These are phyloP conservation scores for Pholiota adiposa DNA, from an alignment of 1,284 basidiomycete species.

Conservation along the genomic window DNA sequence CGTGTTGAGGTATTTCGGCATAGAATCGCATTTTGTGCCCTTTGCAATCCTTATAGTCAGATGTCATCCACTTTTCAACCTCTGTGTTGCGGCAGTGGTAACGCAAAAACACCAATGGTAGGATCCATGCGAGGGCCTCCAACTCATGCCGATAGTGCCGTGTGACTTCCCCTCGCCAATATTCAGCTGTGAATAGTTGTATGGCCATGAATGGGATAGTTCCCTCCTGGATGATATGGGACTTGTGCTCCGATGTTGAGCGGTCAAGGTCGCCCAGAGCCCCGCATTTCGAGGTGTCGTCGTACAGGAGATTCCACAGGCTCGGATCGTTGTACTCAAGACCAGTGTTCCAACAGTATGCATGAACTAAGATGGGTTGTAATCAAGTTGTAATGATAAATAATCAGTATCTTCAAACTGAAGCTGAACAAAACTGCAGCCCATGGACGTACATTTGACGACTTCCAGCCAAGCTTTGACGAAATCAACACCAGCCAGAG, in stretches of 20 bases:
- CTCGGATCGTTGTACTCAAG: too few species aligned
- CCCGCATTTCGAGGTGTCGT: constrained; percentile 17
- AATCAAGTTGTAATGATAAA: too few species aligned
- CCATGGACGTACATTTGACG: neutral
- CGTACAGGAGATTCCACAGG: constrained; percentile 34
- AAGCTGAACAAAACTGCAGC: neutral
- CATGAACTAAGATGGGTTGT: too few species aligned
- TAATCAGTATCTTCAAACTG: neutral
- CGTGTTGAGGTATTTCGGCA: too few species aligned
- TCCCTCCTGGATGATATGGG: too few species aligned
- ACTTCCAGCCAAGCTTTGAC: neutral
- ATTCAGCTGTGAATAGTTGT: constrained; percentile 26
- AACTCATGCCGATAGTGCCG: constrained; percentile 35
- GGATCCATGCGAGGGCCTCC: constrained; percentile 37
- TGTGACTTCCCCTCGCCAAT: constrained; percentile 15
- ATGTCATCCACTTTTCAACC: constrained; percentile 1
- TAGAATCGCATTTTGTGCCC: neutral
- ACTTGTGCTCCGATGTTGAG: constrained; percentile 12
- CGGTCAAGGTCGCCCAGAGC: constrained; percentile 38
- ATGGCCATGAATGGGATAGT: constrained; percentile 37
- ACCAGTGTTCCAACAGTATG: too few species aligned
- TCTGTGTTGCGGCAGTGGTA: neutral
- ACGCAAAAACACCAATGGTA: constrained; percentile 16
- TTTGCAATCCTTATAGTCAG: neutral
- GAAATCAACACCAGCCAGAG: neutral